Base-by-base conservation (phyloP, 2,329 filamentous ascomycete species). In the Xenoacremonium recifei region DNA sequence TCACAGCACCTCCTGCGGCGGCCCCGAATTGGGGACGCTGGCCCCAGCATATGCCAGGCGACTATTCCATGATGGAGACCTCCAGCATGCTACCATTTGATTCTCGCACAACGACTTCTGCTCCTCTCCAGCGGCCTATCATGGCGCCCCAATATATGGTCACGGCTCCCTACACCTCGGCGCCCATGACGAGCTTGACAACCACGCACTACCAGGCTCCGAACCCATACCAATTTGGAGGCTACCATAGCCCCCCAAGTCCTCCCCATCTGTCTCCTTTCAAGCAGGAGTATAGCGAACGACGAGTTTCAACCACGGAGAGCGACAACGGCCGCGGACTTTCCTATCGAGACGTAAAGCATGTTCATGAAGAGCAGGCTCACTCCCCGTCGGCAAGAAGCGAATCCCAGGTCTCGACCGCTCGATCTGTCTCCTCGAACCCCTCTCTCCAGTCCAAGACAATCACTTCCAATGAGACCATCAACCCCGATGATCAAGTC, bases 11-110 rank as follows among this genome's bases (percentile, higher is more conserved):
- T 55, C 59, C 70, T 41, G 62, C 70, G 45, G 65, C 65, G 35
- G 56, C 67, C 50, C 65, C 70, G 39, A 67, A 63, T 64, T 83
- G 79, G 80, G 72, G 68, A 54, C 75, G 75, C 52, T 80, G 76
- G 73, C 63, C 71, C 50, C 62, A 73, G 45, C 75, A 78, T 31
- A 69, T 77, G 33, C 65, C 63, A 12, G 53, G 61, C 36, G 72
- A 75, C 27, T 79, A 76, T 53, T 48, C 58, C 45, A 68, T 76
- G 60, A 72, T 79, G 67, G 72, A 75, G 35, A 54, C 66, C 19
- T 63, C 68, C 15, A 57, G 62, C 18, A 65, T 78, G 50, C 64
- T 79, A 50, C 65, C 69, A 6, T 81, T 77, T 60, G 72, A 77
- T 54, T 64, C 71, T 7, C 68, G 71, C 48, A 47, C 63, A 10